Percentiles rank a stretch among this genome's conserved stretches.
These are phyloP conservation scores for Staphylotrichum longicolle DNA, from an alignment of 495 filamentous ascomycete genomes.

Conservation along the genomic window DNA sequence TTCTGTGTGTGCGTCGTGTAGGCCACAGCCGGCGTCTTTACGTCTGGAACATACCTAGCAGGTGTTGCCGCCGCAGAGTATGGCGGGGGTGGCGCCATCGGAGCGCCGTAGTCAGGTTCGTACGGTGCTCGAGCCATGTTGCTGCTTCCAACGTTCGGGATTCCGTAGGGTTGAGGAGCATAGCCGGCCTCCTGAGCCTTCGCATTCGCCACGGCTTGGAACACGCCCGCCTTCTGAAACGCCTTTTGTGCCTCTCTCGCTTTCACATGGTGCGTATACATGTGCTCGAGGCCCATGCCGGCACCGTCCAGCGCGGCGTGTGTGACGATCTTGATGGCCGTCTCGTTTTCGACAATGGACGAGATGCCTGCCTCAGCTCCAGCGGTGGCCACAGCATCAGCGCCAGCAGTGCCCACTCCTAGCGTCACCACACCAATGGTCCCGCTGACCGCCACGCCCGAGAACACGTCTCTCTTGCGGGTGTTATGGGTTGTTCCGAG, in stretches of 20 bases:
- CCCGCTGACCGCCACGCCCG: not conserved
- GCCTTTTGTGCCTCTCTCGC: not conserved
- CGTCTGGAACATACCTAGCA: no score
- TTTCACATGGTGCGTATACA: not conserved
- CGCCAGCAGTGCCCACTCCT: not conserved
- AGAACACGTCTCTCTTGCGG: not conserved
- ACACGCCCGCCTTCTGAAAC: not conserved
- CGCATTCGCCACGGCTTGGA: not conserved
- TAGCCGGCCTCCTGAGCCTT: not conserved
- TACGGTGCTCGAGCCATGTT: no score
- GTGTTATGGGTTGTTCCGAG: not conserved
- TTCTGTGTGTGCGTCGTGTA: no score
- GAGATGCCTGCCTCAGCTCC: not conserved
- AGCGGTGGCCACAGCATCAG: not conserved
- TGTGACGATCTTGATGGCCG: not conserved
- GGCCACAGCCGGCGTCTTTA: no score
- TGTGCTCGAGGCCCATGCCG: not conserved
- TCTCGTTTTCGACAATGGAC: not conserved
- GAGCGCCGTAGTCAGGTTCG: no score
- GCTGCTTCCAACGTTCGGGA: no score
- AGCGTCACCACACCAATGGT: not conserved
- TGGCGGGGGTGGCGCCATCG: no score
- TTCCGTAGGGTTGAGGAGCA: not conserved
- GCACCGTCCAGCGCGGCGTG: conserved; percentile 1
- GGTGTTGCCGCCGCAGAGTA: no score